Evolutionary conservation across 257 asterid species (phyloP).

Genomic region (Avicennia marina): DNA sequence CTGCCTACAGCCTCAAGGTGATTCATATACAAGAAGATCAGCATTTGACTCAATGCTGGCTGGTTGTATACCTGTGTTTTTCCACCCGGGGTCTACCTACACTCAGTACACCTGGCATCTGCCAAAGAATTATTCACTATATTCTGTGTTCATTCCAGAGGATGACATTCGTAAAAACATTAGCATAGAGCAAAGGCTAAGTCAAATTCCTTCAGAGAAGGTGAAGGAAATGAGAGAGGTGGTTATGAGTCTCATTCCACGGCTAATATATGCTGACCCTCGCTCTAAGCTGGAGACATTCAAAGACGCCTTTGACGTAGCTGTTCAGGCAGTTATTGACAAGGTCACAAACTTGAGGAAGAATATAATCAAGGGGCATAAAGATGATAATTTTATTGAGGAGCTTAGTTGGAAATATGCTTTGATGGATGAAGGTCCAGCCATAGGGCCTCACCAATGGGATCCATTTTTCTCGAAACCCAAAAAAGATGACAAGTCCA

Average conservation of each 20-base stretch:
- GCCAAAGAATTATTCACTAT: conserved; percentile 50
- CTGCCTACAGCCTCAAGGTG: conserved; percentile 90
- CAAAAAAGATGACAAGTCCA: conserved; percentile 29
- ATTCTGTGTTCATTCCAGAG: conserved; percentile 76
- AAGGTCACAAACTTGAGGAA: conserved; percentile 70
- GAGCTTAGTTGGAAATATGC: conserved; percentile 78
- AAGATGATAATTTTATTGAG: conserved; percentile 45
- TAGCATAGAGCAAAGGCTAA: conserved; percentile 58
- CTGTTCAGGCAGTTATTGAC: conserved; percentile 61
- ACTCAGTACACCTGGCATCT: conserved; percentile 88
- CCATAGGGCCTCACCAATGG: conserved; percentile 64
- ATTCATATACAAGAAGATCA: conserved; percentile 84
- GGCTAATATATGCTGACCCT: conserved; percentile 75
- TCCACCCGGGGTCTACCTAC: conserved; percentile 88
- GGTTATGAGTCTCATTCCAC: conserved; percentile 71
- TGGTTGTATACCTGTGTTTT: conserved; percentile 89
- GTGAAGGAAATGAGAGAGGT: conserved; percentile 65
- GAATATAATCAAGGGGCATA: conserved; percentile 52
- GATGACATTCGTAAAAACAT: conserved; percentile 43
- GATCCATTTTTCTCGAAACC: conserved; percentile 70
- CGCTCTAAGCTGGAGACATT: conserved; percentile 56
- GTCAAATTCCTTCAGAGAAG: conserved; percentile 38
- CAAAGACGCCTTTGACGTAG: conserved; percentile 78
- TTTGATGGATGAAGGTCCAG: conserved; percentile 49
- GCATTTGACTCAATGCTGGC: conserved; percentile 86